phyloP scores from a whole-genome alignment of 2,329 filamentous ascomycete genomes.

The Arachnopeziza araneosa region DNA sequence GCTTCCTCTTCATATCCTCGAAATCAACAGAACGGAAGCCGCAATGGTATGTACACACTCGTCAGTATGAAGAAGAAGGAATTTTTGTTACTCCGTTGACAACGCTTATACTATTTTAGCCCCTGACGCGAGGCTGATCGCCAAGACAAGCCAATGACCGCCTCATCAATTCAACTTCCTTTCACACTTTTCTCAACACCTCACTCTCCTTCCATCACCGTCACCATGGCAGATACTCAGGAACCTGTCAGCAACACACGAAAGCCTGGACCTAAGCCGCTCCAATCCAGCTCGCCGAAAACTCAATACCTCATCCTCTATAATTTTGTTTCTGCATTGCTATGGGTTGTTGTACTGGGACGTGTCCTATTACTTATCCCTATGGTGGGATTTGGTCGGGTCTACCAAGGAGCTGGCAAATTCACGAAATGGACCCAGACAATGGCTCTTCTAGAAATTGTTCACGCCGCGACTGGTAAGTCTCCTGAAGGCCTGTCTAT shows the following conservation, averaged over 20 bases:
- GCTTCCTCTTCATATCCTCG: too few species aligned
- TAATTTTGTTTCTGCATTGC: constrained; percentile 69
- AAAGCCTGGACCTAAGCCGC: constrained; percentile 23
- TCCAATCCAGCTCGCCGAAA: constrained; percentile 41
- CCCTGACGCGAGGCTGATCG: background rate
- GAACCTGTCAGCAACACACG: constrained; percentile 3
- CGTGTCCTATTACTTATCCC: constrained; percentile 55
- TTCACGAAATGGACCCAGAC: constrained; percentile 81
- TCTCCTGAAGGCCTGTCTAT: constrained; percentile 2
- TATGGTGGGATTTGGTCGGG: constrained; percentile 48
- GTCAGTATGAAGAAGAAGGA: background rate
- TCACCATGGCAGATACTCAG: constrained; percentile 14
- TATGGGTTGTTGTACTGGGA: constrained; percentile 74
- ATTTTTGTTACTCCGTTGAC: background rate
- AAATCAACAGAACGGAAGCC: too few species aligned
- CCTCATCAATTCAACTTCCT: background rate
- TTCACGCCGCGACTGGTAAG: constrained; percentile 73
- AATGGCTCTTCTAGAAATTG: constrained; percentile 72
- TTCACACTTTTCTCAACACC: background rate
- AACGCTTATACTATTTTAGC: background rate
- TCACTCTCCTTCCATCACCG: background rate
- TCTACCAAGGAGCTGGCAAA: constrained; percentile 57
- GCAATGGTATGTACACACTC: too few species aligned
- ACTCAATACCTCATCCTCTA: constrained; percentile 75
- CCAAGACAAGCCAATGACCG: background rate